Conservation (phyloP, 2,329 filamentous ascomycete species). For the Penicillium sp. region DNA sequence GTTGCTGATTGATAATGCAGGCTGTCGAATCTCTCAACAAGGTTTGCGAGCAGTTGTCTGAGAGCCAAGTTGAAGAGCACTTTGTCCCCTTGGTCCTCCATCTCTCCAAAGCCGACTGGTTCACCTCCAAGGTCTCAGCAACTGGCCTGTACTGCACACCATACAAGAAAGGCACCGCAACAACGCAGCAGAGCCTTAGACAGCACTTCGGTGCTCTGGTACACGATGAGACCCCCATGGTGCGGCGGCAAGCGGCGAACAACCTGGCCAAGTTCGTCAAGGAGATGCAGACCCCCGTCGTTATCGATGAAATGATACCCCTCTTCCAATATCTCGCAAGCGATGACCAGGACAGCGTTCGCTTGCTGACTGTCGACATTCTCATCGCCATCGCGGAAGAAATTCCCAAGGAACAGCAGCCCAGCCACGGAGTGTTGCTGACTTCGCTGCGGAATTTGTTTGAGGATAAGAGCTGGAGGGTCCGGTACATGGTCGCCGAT, state of each 20-base stretch:
- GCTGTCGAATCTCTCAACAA: conserved; percentile 99
- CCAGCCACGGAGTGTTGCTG: conserved; percentile 89
- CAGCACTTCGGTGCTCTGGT: conserved; percentile 91
- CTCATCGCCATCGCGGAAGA: conserved; percentile 95
- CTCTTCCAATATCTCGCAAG: conserved; percentile 95
- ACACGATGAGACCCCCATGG: conserved; percentile 98
- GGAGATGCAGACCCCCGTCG: conserved; percentile 86
- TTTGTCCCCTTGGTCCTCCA: conserved; percentile 95
- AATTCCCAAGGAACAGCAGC: conserved; percentile 96
- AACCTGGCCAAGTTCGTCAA: conserved; percentile 97
- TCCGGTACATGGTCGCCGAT: conserved; percentile 98
- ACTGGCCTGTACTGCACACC: conserved; percentile 92
- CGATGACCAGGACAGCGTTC: conserved; percentile 97
- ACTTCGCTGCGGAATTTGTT: conserved; percentile 89
- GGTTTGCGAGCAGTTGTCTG: conserved; percentile 89
- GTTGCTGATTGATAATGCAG: conserved; percentile 48
- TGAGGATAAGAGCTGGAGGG: conserved; percentile 99
- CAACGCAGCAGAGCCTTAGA: conserved; percentile 87
- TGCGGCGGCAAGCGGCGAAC: conserved; percentile 92
- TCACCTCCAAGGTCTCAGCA: conserved; percentile 98
- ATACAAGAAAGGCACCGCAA: conserved; percentile 84
- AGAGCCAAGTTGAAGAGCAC: conserved; percentile 92
- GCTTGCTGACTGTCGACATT: conserved; percentile 92
- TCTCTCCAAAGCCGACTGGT: conserved; percentile 99
- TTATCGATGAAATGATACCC: conserved; percentile 98